A percentile compares a stretch with the other conserved stretches of the same genome.
Conservation (phyloP, 2,329 filamentous ascomycete species). For the Fusarium agapanthi region DNA sequence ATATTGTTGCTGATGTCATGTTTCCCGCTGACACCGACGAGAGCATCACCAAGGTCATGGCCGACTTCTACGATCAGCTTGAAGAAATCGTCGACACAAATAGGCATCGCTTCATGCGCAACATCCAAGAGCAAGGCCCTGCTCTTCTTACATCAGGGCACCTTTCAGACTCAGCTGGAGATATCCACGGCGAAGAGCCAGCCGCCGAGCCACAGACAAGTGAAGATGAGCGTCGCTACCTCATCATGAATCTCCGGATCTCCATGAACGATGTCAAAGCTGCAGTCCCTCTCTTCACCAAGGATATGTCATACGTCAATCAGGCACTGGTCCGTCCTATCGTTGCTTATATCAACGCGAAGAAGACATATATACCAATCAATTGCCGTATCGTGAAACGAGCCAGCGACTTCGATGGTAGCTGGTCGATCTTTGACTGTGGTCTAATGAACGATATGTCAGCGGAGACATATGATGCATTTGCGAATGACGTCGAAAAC, state of each 20-base stretch:
- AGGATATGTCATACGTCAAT: constrained; percentile 93
- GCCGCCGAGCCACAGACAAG: constrained; percentile 8
- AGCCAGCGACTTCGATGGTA: constrained; percentile 88
- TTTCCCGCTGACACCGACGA: constrained; percentile 89
- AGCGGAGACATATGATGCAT: constrained; percentile 93
- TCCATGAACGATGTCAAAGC: constrained; percentile 95
- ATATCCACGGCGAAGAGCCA: constrained; percentile 11
- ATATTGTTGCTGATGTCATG: constrained; percentile 95
- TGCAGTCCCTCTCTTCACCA: constrained; percentile 90
- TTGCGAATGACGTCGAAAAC: constrained; percentile 89
- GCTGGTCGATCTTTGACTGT: constrained; percentile 94
- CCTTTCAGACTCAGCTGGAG: constrained; percentile 43
- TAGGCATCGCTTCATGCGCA: constrained; percentile 69
- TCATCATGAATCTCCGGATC: constrained; percentile 94
- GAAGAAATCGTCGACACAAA: constrained; percentile 90
- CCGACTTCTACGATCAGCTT: constrained; percentile 95
- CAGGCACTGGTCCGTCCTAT: constrained; percentile 95
- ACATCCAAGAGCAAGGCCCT: constrained; percentile 46
- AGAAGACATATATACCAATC: constrained; percentile 94
- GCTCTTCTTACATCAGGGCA: constrained; percentile 46
- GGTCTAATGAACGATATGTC: constrained; percentile 93
- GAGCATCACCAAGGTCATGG: constrained; percentile 91
- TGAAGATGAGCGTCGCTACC: constrained; percentile 75
- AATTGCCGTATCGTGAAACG: constrained; percentile 94
- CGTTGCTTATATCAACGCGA: constrained; percentile 97